A percentile compares a stretch with the other conserved stretches of the same genome.
Conservation (phyloP, 1,139 yeast genomes). For the Debaryomyces psychrophilus region DNA sequence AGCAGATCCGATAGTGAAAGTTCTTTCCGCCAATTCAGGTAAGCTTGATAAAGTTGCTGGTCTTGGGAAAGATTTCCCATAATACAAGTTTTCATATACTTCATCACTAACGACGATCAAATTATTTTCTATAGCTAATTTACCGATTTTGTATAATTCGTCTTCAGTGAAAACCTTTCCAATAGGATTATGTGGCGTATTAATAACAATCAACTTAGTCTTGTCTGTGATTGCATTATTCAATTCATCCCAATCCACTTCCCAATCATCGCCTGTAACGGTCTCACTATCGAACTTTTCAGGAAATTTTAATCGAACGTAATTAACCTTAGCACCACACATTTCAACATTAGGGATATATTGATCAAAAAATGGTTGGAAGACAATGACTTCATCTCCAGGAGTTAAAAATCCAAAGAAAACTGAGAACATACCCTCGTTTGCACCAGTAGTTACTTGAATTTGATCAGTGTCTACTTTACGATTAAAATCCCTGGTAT, state of each 20-base stretch:
- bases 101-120: conserved; percentile 85
- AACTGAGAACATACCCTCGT: conserved; percentile 87
- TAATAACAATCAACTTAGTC: conserved; percentile 84
- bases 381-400: conserved; percentile 96
- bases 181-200: conserved; percentile 95
- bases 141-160: conserved; percentile 75
- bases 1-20: conserved; percentile 93
- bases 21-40: conserved; percentile 76
- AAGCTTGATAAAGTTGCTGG: conserved; percentile 71
- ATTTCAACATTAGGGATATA: conserved; percentile 91
- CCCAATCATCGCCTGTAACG: conserved; percentile 86
- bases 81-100: conserved; percentile 89
- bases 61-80: conserved; percentile 68
- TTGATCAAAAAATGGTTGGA: conserved; percentile 96
- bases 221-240: conserved; percentile 67
- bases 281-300: conserved; percentile 61
- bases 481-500: conserved; percentile 66
- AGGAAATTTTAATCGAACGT: conserved; percentile 88
- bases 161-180: conserved; percentile 83
- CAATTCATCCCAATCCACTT: conserved; percentile 75
- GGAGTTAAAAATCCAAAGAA: conserved; percentile 82
- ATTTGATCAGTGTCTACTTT: conserved; percentile 66
- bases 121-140: conserved; percentile 81
- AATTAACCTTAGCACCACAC: conserved; percentile 88
- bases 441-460: conserved; percentile 92